phyloP scores from a whole-genome alignment of 148 eudicot genomes.

The Nepenthes gracilis region DNA sequence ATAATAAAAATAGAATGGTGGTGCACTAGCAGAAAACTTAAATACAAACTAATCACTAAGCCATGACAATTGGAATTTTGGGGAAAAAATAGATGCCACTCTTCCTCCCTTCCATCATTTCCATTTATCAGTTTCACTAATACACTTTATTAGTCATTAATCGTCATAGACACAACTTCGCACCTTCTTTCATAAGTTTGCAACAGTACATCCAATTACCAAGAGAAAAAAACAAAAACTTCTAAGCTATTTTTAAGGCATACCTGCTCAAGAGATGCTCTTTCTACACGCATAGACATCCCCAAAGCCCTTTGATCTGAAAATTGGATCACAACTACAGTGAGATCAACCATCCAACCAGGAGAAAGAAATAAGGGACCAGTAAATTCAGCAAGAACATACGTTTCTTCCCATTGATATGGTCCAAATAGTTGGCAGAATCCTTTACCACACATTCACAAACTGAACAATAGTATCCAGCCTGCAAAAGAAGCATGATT shows the following conservation, averaged over 20 bases:
- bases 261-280: conserved; percentile 93
- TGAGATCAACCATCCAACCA: background rate
- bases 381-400: conserved; percentile 13
- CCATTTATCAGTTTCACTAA: too few species aligned
- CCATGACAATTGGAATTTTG: too few species aligned
- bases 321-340: conserved; percentile 8
- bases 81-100: too few species aligned
- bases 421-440: conserved; percentile 96
- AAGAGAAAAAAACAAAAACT: background rate
- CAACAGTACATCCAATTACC: too few species aligned
- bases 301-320: conserved; percentile 99
- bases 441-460: conserved; percentile 99
- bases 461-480: conserved; percentile 95
- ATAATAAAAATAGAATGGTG: too few species aligned
- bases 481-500: conserved; percentile 40
- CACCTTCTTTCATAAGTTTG: too few species aligned
- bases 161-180: too few species aligned
- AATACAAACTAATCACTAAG: too few species aligned
- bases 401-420: conserved; percentile 99
- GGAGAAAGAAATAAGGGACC: background rate
- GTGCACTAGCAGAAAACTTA: too few species aligned
- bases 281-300: conserved; percentile 97
- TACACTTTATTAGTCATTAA: too few species aligned
- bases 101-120: too few species aligned
- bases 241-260: background rate